phyloP scores from a whole-genome alignment of 1,284 basidiomycete species.

The Malassezia japonica region DNA sequence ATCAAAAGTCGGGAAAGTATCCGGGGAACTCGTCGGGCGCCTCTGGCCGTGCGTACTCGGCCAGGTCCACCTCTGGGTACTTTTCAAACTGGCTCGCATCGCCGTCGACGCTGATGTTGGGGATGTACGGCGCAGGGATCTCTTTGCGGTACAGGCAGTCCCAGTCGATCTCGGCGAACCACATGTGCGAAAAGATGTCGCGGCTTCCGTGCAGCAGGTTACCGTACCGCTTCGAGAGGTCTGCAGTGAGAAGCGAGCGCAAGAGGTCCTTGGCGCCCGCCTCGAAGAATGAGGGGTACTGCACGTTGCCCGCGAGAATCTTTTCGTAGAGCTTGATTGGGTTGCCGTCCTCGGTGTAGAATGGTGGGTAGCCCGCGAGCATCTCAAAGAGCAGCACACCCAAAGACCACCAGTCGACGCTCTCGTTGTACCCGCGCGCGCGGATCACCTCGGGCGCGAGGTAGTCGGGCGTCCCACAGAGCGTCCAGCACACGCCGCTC shows the following conservation, averaged over 20 bases:
- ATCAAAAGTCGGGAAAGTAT: conserved; percentile 43
- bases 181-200: conserved; percentile 90
- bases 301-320: conserved; percentile 73
- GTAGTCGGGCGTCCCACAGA: conserved; percentile 85
- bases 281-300: conserved; percentile 80
- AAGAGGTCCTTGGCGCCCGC: conserved; percentile 74
- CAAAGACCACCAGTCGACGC: conserved; percentile 96
- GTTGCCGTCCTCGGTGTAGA: conserved; percentile 54
- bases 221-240: conserved; percentile 83
- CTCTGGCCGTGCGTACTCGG: conserved; percentile 35
- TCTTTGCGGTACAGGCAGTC: conserved; percentile 69
- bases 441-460: conserved; percentile 56
- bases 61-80: conserved; percentile 42
- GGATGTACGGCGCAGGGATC: conserved; percentile 92
- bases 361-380: conserved; percentile 51
- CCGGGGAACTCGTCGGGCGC: conserved; percentile 33
- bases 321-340: conserved; percentile 82
- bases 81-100: conserved; percentile 47
- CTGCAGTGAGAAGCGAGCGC: conserved; percentile 76
- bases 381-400: conserved; percentile 70
- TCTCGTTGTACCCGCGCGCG: conserved; percentile 89
- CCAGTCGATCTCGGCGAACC: conserved; percentile 97
- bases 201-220: conserved; percentile 84
- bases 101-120: conserved; percentile 51
- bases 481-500: conserved; percentile 83